phyloP scores from a whole-genome alignment of 169 alveolate genomes.

The Haemoproteus tartakovskyi region DNA sequence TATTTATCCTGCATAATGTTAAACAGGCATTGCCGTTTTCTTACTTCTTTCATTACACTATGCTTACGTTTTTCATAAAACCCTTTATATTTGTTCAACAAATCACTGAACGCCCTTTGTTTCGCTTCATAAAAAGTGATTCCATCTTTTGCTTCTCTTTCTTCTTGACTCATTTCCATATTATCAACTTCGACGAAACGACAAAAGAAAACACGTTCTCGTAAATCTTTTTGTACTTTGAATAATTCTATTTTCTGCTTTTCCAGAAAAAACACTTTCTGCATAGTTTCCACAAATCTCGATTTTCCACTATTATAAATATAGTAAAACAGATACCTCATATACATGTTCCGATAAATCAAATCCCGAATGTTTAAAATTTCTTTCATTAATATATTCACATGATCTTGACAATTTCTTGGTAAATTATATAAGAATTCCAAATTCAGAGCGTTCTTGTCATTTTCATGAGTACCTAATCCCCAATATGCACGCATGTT shows the following conservation, averaged over 20 bases:
- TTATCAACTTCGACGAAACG: conserved; percentile 34
- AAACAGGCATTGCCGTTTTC: background rate
- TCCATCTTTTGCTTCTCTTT: background rate
- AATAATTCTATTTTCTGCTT: conserved; percentile 19
- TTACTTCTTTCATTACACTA: no score
- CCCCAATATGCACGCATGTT: background rate
- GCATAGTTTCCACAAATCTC: conserved; percentile 3
- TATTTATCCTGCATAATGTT: conserved; percentile 5
- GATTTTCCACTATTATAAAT: conserved; percentile 4
- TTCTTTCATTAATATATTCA: conserved; percentile 31
- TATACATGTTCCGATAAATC: conserved; percentile 38
- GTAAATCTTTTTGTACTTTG: conserved; percentile 19
- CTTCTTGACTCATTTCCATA: background rate
- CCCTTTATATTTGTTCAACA: conserved; percentile 3
- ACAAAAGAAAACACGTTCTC: conserved; percentile 30
- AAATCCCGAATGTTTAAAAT: conserved; percentile 38
- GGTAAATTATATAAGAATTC: conserved; percentile 9
- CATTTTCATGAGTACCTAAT: background rate
- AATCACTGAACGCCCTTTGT: background rate
- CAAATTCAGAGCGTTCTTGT: background rate
- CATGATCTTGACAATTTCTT: conserved; percentile 6
- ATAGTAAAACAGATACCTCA: conserved; percentile 51
- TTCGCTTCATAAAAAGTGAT: conserved; percentile 17
- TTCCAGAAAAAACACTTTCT: conserved; percentile 8
- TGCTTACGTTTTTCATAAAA: no score